These are phyloP conservation scores for Angomonas ambiguus DNA, from an alignment of 208 protist species.

Conservation along the genomic window DNA sequence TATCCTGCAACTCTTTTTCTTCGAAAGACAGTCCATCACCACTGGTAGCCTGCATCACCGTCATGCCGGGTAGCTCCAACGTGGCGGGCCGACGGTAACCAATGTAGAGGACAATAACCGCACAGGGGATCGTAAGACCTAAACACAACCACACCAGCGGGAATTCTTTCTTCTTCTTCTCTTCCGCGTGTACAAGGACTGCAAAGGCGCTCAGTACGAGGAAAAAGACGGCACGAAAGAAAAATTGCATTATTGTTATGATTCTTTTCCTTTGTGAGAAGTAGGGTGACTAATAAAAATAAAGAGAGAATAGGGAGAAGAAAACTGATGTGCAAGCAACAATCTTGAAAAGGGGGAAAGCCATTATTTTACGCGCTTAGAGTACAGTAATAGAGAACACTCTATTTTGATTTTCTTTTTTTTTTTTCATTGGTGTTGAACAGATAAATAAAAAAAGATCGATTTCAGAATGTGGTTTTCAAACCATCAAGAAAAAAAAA, in stretches of 20 bases:
- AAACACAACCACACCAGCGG: constrained; percentile 62
- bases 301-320: constrained; percentile 10
- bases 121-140: constrained; percentile 46
- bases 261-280: too few relatives aligned
- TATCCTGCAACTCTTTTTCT: too few relatives aligned
- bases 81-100: constrained; percentile 53
- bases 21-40: too few relatives aligned
- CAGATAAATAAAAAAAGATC: not conserved
- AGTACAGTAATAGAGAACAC: not conserved
- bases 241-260: too few relatives aligned
- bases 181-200: not conserved
- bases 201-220: constrained; percentile 5
- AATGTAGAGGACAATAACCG: constrained; percentile 35
- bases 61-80: constrained; percentile 34
- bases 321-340: constrained; percentile 1
- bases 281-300: constrained; percentile 6
- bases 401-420: too few relatives aligned
- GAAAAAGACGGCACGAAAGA: not conserved
- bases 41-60: constrained; percentile 31
- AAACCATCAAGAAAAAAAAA: constrained; percentile 14
- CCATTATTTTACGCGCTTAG: not conserved
- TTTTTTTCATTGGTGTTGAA: not conserved
- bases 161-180: constrained; percentile 39
- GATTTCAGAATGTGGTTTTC: not conserved
- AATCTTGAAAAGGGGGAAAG: constrained; percentile 8